Evolutionary conservation across 2,329 filamentous ascomycete species (phyloP).

Genomic region (Penicillium sp.): DNA sequence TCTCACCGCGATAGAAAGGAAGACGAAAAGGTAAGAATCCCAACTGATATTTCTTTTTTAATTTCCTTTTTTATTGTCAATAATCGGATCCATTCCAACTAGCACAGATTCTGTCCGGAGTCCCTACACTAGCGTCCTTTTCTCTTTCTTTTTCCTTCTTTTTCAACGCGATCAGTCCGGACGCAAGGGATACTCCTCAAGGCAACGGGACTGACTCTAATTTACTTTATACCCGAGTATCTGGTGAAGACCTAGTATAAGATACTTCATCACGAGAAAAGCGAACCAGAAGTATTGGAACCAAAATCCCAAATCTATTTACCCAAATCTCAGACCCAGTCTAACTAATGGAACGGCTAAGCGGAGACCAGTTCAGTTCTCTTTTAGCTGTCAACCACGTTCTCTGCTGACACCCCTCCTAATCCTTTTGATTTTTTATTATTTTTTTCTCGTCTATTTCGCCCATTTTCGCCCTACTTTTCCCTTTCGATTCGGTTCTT

Average conservation of each 20-base stretch:
- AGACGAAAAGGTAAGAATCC: constrained; percentile 1
- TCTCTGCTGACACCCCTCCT: constrained; percentile 5
- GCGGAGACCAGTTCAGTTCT: neutral
- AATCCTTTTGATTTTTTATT: neutral
- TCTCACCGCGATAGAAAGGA: constrained; percentile 10
- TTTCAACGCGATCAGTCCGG: constrained; percentile 1
- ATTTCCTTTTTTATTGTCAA: neutral
- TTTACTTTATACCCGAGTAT: neutral
- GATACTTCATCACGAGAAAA: neutral
- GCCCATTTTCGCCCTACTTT: neutral
- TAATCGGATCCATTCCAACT: constrained; percentile 6
- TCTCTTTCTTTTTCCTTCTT: neutral
- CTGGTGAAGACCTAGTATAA: neutral
- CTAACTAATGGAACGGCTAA: constrained; percentile 1
- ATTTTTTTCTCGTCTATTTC: neutral
- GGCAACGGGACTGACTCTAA: constrained; percentile 8
- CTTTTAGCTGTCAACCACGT: constrained; percentile 11
- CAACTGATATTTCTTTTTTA: constrained; percentile 2
- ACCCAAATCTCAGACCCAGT: neutral
- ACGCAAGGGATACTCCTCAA: constrained; percentile 4
- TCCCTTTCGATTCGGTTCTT: neutral
- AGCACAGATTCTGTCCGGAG: constrained; percentile 14
- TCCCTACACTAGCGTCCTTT: constrained; percentile 9
- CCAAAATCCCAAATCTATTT: neutral
- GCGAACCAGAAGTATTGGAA: neutral